Evolutionary conservation across 495 filamentous ascomycete species (phyloP), one percentile per base, ranked within the genome.

Genomic region (Penicillium herquei): DNA sequence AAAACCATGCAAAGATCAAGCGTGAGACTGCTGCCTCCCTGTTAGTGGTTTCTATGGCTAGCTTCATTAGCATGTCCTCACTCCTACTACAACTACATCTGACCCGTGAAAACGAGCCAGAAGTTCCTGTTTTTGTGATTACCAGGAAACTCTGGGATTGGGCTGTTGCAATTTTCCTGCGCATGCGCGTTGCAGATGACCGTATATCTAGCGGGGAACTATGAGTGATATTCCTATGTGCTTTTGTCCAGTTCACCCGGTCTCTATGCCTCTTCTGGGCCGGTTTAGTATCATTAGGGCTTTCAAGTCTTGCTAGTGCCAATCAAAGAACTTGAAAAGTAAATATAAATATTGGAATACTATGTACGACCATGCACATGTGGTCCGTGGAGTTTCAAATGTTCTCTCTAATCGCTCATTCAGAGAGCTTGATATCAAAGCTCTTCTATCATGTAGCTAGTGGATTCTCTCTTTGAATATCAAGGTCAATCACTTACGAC

Each of bases 1-100:
- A 92, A 65, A 87, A 89, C 57, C 88, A 87, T 62, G 85, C 90
- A 62, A 90, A 81, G 57, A 91, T 92, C 64, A 86, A 85, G 61
- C 89, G 88, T 61, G 89, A 92, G 75, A 91, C 87, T 6, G 82
- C 84, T 51, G 86, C 87, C 16, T 89, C 88, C n/a, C 80, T 91
- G 49, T 80, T 83, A 37, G 85, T 90, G 48, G 88, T 92, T 57
- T 89, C 85, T 12, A 81, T 87, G 56, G 84, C 88, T 9, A 87
- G 84, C 67, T 91, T 88, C 69, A 77, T 89, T 61, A 89, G 82
- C 75, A 85, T 91, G 82, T 83, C 84, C 43, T 81, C 81, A 6
- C 72, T 92, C 12, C 75, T 91, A 10, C 67, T 86, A 9, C 85
- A 90, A 58, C 73, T 90, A 37, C 86, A 91, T 70, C 69, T 85